Evolutionary conservation across 2,329 filamentous ascomycete species (phyloP).

Genomic region (Arachnomyces sp.): DNA sequence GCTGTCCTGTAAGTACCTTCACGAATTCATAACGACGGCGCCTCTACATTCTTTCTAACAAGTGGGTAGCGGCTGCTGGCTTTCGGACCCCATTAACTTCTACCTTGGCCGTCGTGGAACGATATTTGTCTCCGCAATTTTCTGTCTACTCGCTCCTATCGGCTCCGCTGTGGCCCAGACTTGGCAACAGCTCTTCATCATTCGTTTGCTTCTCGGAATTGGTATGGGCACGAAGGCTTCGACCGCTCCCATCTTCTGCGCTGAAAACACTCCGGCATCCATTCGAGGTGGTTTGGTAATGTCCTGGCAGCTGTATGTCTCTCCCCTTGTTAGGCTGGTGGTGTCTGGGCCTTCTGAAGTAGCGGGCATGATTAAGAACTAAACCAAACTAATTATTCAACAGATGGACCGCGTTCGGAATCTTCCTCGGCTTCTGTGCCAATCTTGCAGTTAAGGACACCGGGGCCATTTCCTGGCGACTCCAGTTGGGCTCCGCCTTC

Average conservation of each 20-base stretch:
- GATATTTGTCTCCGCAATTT: slow-evolving; percentile 57
- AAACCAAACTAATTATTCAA: slow-evolving; percentile 6
- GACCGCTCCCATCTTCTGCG: slow-evolving; percentile 49
- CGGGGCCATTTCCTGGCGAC: slow-evolving; percentile 54
- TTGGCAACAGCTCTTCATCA: slow-evolving; percentile 53
- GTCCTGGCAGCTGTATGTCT: slow-evolving; percentile 42
- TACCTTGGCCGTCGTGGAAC: slow-evolving; percentile 54
- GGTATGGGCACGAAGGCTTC: slow-evolving; percentile 57
- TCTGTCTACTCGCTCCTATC: slow-evolving; percentile 61
- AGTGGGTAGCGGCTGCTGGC: slow-evolving; percentile 51
- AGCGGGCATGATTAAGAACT: slow-evolving; percentile 14
- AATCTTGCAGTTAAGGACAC: slow-evolving; percentile 57
- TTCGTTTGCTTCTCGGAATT: slow-evolving; percentile 51
- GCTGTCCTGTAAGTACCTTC: slow-evolving; percentile 36
- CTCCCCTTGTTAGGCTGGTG: slow-evolving; percentile 22
- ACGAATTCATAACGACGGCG: too few relatives aligned
- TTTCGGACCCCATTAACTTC: slow-evolving; percentile 58
- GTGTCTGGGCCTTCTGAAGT: too few relatives aligned
- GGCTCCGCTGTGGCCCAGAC: slow-evolving; percentile 56
- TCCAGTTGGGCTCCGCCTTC: slow-evolving; percentile 58
- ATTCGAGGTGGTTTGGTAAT: slow-evolving; percentile 52
- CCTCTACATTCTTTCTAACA: slow-evolving; percentile 8
- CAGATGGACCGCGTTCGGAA: slow-evolving; percentile 52
- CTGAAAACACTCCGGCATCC: slow-evolving; percentile 48
- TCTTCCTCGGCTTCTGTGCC: slow-evolving; percentile 59